Base-by-base conservation (phyloP, 176 grass and related monocot genomes). In the Dendrocalamus sinicus region DNA sequence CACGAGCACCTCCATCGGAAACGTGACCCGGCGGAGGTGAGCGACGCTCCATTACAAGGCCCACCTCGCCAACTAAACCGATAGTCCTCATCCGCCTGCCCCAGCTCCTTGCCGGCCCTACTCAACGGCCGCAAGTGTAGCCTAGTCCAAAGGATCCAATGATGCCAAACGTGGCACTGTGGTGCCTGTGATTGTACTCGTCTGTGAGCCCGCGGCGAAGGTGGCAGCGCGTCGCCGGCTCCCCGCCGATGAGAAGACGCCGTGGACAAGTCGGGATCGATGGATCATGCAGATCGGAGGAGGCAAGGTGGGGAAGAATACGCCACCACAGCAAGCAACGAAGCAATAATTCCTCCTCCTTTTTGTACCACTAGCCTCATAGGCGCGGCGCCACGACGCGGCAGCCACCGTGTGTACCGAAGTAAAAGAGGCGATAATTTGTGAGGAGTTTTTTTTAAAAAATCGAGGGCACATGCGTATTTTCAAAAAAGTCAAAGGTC, bases 1-100 rank as follows among this genome's bases (percentile, higher is more conserved):
- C 84, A 89, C 0, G 95, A 90, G 12, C 91, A 95, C 81, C 81
- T 97, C 6, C 87, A 80, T 70, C 84, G 75, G 23, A 94, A 97
- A 75, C 78, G 86, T 0, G 95, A 97, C 51, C 95, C 91, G 4
- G 85, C 79, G 1, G 95, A 88, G 62, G 71, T 97, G 70, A 13
- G 94, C 8, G 95, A 97, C 75, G 40, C 16, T 0, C 64, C 87
- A 45, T 60, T 97, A 53, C 95, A 94, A 47, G 22, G 22, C 47
- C 81, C 3, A 2, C 7, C 10, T 62, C 70, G 14, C 81, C 87
- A 8, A 23, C 47, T 1, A 83, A 86, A 4, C 72, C 67, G 3
- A 26, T 23, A 9, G 10, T 32, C 7, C 57, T 55, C 0, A 12
- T 22, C 1, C 30, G 2, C 45, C 45, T 0, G 2, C 20, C 47